Percentiles rank a stretch among this genome's conserved stretches.
phyloP scores from a whole-genome alignment of 805 yeast genomes.

The Candida michaelii region DNA sequence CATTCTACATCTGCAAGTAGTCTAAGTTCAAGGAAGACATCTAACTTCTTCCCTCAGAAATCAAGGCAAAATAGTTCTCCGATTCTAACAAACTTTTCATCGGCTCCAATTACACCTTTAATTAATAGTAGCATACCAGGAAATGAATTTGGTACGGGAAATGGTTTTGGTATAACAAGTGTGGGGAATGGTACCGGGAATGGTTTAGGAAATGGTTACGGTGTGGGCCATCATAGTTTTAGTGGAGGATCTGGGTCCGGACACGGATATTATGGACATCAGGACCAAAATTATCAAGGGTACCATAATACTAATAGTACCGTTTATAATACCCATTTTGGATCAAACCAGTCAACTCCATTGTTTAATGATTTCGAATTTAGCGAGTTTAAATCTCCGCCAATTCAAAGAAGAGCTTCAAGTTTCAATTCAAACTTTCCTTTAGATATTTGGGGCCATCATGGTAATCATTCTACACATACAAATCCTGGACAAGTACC shows the following conservation, averaged over 20 bases:
- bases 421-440: constrained; percentile 1
- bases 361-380: constrained; percentile 16
- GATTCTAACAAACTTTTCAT: constrained; percentile 6
- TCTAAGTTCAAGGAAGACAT: constrained; percentile 14
- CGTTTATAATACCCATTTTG: neutral
- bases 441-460: constrained; percentile 7
- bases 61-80: constrained; percentile 9
- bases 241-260: neutral
- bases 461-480: neutral
- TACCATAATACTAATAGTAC: neutral
- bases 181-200: neutral
- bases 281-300: neutral
- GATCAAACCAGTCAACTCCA: constrained; percentile 13
- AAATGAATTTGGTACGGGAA: neutral
- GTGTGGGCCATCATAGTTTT: neutral
- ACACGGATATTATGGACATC: neutral
- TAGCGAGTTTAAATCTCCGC: constrained; percentile 7
- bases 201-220: neutral
- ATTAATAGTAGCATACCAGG: constrained; percentile 8
- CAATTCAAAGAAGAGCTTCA: constrained; percentile 1
- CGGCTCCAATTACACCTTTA: constrained; percentile 17
- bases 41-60: constrained; percentile 15
- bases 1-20: constrained; percentile 11
- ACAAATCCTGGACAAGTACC: neutral
- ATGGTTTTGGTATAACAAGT: constrained; percentile 1